Conservation (phyloP, 73 alveolate genomes). For the Blepharisma japonicum region DNA sequence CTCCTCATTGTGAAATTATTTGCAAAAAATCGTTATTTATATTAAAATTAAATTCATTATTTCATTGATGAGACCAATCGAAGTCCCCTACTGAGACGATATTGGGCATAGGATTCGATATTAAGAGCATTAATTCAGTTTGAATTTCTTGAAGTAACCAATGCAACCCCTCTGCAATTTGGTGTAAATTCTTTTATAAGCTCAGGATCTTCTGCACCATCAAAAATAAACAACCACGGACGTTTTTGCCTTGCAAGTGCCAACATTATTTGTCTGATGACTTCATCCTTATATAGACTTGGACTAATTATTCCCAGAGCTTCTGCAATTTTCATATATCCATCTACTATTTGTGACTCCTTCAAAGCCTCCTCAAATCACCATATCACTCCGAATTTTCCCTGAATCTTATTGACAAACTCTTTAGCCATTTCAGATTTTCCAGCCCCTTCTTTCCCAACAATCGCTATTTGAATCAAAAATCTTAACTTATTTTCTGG, state of each 20-base stretch:
- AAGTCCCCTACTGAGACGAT: too few relatives aligned
- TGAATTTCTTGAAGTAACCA: background rate
- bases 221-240: background rate
- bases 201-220: background rate
- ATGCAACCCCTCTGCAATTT: background rate
- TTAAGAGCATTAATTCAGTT: background rate
- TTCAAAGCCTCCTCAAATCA: background rate
- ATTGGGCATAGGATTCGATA: too few relatives aligned
- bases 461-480: background rate
- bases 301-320: background rate
- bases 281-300: background rate
- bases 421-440: background rate
- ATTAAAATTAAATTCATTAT: too few relatives aligned
- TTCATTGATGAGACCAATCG: too few relatives aligned
- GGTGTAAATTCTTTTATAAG: background rate
- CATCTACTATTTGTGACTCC: background rate
- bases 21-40: too few relatives aligned
- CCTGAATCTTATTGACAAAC: background rate
- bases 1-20: too few relatives aligned
- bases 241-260: background rate
- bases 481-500: background rate
- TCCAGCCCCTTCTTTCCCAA: background rate
- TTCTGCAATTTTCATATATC: background rate
- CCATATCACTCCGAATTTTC: background rate
- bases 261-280: background rate